These are phyloP conservation scores for Microbotryum saponariae DNA, from an alignment of 1,284 basidiomycete genomes.

Conservation along the genomic window DNA sequence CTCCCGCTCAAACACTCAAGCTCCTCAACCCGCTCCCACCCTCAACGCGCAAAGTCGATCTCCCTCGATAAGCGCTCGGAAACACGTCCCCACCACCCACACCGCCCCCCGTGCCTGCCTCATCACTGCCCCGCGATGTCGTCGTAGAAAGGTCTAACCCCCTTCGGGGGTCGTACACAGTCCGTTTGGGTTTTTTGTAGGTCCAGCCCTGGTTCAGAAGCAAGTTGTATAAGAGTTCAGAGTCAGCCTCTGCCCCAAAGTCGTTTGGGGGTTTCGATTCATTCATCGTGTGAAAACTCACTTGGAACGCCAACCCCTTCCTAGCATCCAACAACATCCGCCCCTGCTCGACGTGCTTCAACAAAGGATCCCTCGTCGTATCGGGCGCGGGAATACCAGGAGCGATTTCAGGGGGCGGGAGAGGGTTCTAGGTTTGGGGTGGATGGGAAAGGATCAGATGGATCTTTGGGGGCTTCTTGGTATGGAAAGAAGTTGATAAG, in stretches of 20 bases:
- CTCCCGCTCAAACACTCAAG: not conserved
- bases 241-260: not conserved
- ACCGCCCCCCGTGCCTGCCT: not conserved
- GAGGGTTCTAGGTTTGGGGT: slow-evolving; percentile 51
- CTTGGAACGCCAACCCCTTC: slow-evolving; percentile 48
- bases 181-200: slow-evolving; percentile 23
- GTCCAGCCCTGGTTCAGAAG: slow-evolving; percentile 16
- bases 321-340: slow-evolving; percentile 77
- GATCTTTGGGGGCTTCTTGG: not conserved
- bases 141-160: slow-evolving; percentile 2
- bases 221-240: too few species aligned
- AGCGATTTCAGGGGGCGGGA: slow-evolving; percentile 78
- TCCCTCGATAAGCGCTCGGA: slow-evolving; percentile 1
- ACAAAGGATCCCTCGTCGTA: slow-evolving; percentile 76
- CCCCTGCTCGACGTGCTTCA: slow-evolving; percentile 75
- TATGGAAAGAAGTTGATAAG: slow-evolving; percentile 24
- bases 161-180: slow-evolving; percentile 19
- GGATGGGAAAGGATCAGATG: not conserved
- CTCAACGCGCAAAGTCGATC: not conserved
- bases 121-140: not conserved
- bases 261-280: not conserved
- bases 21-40: not conserved
- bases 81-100: not conserved
- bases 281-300: slow-evolving; percentile 11
- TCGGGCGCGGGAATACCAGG: slow-evolving; percentile 50